Evolutionary conservation across 306 rosid species (phyloP).

Genomic region (Malus orientalis): DNA sequence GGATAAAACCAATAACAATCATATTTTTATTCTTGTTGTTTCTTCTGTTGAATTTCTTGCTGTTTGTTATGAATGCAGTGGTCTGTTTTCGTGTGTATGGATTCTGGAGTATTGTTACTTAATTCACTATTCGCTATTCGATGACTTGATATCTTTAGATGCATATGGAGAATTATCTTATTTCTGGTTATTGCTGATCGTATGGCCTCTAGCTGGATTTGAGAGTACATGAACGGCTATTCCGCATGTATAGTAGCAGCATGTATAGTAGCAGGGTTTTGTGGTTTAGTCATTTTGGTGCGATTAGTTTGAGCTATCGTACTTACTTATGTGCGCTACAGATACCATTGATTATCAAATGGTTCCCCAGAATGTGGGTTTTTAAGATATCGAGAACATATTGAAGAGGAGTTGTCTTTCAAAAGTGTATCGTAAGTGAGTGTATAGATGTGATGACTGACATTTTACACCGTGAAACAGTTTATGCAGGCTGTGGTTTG

Average conservation of each 20-base stretch:
- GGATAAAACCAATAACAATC: neutral
- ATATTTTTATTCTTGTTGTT: neutral
- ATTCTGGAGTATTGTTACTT: neutral
- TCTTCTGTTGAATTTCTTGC: neutral
- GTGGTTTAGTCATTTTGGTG: neutral
- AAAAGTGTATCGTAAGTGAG: neutral
- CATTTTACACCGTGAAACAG: neutral
- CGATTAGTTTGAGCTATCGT: neutral
- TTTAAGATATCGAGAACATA: too few species aligned
- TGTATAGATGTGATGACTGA: neutral
- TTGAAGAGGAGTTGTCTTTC: too few species aligned
- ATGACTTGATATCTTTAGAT: neutral
- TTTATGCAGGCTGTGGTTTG: neutral
- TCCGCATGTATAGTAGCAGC: neutral
- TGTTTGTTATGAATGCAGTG: neutral
- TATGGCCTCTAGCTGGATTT: neutral
- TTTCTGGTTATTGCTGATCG: neutral
- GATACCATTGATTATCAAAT: neutral
- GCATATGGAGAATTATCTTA: neutral
- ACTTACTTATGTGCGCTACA: neutral
- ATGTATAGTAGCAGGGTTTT: neutral
- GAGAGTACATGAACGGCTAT: neutral
- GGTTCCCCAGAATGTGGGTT: neutral
- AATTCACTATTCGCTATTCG: neutral
- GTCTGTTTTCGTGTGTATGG: neutral